A percentile compares a stretch with the other conserved stretches of the same genome.
Conservation (phyloP, 768 basidiomycete genomes). For the Daedalea quercina region DNA sequence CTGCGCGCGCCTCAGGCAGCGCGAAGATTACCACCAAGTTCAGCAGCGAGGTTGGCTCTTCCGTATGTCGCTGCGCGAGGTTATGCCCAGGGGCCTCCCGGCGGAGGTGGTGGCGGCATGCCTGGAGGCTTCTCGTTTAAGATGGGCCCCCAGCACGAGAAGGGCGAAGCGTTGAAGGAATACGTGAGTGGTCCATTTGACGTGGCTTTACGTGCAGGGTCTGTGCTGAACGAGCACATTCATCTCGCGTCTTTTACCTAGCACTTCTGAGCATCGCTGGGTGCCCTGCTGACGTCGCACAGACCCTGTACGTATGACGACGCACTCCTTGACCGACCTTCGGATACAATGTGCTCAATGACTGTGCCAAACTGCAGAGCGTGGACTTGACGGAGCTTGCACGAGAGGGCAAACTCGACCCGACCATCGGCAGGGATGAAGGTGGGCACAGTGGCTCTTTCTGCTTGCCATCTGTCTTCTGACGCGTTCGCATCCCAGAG, state of each 20-base stretch:
- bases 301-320: neutral
- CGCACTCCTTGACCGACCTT: neutral
- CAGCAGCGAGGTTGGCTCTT: neutral
- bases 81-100: conserved; percentile 1
- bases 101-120: neutral
- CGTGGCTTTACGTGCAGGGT: neutral
- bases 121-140: conserved; percentile 47
- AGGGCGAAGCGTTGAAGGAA: conserved; percentile 84
- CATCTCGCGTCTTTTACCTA: neutral
- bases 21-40: neutral
- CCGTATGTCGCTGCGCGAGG: neutral
- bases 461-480: neutral
- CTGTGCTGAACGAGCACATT: neutral
- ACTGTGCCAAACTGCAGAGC: conserved; percentile 39
- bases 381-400: conserved; percentile 83
- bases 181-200: conserved; percentile 39
- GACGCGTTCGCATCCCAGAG: conserved; percentile 34
- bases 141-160: conserved; percentile 55
- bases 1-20: neutral
- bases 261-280: neutral
- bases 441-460: conserved; percentile 29
- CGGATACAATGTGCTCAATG: no score
- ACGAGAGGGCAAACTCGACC: conserved; percentile 79
- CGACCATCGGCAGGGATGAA: conserved; percentile 85
- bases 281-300: neutral